These are phyloP conservation scores for Cyclotella cryptica DNA, from an alignment of 108 stramenopile species.

Conservation along the genomic window DNA sequence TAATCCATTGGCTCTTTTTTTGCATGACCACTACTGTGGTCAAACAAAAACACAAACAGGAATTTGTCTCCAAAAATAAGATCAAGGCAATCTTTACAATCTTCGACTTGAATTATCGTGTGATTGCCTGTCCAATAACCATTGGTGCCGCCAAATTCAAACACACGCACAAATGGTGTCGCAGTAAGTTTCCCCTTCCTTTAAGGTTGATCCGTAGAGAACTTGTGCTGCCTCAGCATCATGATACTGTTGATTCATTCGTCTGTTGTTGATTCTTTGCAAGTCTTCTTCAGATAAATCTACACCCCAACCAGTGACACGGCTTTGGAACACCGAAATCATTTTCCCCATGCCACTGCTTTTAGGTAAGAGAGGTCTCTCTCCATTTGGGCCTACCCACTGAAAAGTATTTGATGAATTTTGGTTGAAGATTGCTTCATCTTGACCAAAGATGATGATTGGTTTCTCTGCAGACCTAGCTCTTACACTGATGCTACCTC, in stretches of 20 bases:
- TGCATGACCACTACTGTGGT: too few relatives aligned
- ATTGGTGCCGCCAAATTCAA: too few relatives aligned
- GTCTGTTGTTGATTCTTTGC: background rate
- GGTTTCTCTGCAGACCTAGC: background rate
- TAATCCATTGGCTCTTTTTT: too few relatives aligned
- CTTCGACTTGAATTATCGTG: too few relatives aligned
- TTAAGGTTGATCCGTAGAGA: background rate
- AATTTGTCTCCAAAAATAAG: too few relatives aligned
- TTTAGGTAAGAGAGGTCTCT: background rate
- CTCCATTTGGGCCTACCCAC: background rate
- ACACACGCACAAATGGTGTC: too few relatives aligned
- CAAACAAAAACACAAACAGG: too few relatives aligned
- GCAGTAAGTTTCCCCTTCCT: too few relatives aligned
- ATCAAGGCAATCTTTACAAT: too few relatives aligned
- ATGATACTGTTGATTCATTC: background rate
- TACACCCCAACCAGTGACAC: background rate
- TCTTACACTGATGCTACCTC: background rate
- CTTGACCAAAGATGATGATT: slow-evolving; percentile 10
- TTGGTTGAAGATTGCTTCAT: background rate
- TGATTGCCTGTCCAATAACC: too few relatives aligned
- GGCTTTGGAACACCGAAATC: background rate
- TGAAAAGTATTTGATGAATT: background rate
- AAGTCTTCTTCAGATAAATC: background rate
- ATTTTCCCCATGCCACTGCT: slow-evolving; percentile 2
- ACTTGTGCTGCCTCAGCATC: background rate